Evolutionary conservation across 169 alveolate species (phyloP), one percentile per base, ranked within the genome.

Genomic region (Toxoplasma gondii): DNA sequence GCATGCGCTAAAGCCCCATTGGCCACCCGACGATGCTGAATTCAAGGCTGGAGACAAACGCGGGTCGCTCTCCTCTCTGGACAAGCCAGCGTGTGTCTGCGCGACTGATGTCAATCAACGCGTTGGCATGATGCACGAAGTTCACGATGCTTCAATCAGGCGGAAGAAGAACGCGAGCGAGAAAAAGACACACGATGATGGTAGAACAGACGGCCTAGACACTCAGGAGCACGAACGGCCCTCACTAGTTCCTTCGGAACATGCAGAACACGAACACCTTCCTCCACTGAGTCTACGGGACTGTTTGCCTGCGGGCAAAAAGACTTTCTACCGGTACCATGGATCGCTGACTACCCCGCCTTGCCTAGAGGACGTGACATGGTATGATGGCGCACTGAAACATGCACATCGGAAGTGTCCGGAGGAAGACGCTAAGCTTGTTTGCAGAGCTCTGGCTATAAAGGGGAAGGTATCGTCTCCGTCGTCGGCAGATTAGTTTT

Each of bases 261-360:
- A 78, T 38, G 49, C 86, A 69, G 82, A 69, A 17, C 82, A 69
- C 17, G 82, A 69, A 49, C 90, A 7, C 41, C 41, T 82, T 34
- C 90, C 90, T 82, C 69, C 90, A 24, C 22, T 82, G 41, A 36
- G 41, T 82, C 90, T 82, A 38, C 67, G 64, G 22, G 90, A 38
- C 41, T 17, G n/a, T 38, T 49, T 82, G 58, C 69, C 90, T 24
- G 88, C 5, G 10, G 69, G 58, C 5, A 31, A 31, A 29, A 19
- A 19, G 4, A 44, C 43, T 5, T 91, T 91, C 83, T 92, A 74
- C 91, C 34, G 74, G 22, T 92, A 92, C 87, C 17, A 43, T 39
- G 94, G 94, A 16, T 92, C 94, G 29, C 94, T 92, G 44, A 92
- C 94, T 17, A 92, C 94, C 12, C 94, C 94, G 9, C 94, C 94